Base-by-base conservation (phyloP, 306 rosid species). In the Mucuna pruriens region DNA sequence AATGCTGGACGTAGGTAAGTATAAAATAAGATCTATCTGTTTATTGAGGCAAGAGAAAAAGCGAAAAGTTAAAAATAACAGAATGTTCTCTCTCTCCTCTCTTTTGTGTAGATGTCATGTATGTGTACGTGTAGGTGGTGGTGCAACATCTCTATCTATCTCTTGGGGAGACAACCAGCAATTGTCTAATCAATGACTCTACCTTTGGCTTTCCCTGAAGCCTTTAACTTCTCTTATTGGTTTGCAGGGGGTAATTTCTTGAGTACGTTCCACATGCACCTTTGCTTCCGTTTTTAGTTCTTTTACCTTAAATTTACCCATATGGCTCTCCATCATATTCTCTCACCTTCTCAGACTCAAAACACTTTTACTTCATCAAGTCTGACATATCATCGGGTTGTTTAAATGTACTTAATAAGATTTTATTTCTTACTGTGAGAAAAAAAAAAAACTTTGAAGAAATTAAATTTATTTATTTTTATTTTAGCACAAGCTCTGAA, bases 91-190 rank as follows among this genome's bases (percentile, higher is more conserved):
- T 76, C 74, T 51, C 45, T 67, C 9, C 58, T 51, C 63, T 60
- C 19, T 29, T 10, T 9, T 6, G 1, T 15, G 51, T 29, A 49
- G 3, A 49, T 49, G 36, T 52, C 9, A 11, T 11, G 19, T 60
- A 48, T 40, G 31, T 19, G 17, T 55, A 10, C 16, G 17, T 20
- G 83, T 9, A 20, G 29, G 62, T 49, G 65, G 66, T 34, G 72
- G 40, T 58, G 77, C 78, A 23, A 76, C 77, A 55, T 16, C 74
- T 78, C 68, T 33, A 68, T 81, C n/a, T n/a, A n/a, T n/a, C 82
- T 73, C 77, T 71, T 29, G 64, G 87, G 85, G 46, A 71, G 89
- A 84, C 88, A 89, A 71, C 55, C 79, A 54, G 86, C 88, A 78
- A 45, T 34, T 65, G 82, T 83, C 84, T 74, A 74, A 85, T 86